phyloP scores from a whole-genome alignment of 208 protist genomes.

The Sergeia podlipaevii region DNA sequence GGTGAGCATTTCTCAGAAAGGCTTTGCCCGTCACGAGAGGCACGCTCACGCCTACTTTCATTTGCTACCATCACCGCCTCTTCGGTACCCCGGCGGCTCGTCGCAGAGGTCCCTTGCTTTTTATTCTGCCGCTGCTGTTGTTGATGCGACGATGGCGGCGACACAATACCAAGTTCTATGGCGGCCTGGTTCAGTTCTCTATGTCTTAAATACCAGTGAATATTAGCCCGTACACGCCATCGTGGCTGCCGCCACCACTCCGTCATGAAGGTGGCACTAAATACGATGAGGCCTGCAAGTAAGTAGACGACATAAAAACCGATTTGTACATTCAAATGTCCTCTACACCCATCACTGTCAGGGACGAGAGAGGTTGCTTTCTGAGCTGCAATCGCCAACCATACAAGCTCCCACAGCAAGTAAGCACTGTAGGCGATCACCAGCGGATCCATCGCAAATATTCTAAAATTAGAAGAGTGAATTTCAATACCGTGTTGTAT shows the following conservation, averaged over 20 bases:
- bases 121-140: too few species aligned
- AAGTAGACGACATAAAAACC: constrained; percentile 41
- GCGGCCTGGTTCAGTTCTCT: too few species aligned
- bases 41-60: too few species aligned
- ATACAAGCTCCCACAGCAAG: constrained; percentile 55
- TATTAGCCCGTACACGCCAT: constrained; percentile 45
- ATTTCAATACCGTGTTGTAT: constrained; percentile 52
- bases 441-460: constrained; percentile 39
- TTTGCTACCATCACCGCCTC: too few species aligned
- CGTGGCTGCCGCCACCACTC: constrained; percentile 44
- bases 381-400: constrained; percentile 36
- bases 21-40: too few species aligned
- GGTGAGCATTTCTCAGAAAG: too few species aligned
- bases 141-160: too few species aligned
- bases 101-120: too few species aligned
- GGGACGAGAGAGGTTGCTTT: not conserved
- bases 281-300: constrained; percentile 21
- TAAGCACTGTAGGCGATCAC: constrained; percentile 38
- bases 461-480: constrained; percentile 15
- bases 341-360: constrained; percentile 18
- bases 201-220: constrained; percentile 18
- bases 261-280: constrained; percentile 54
- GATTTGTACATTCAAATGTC: constrained; percentile 43
- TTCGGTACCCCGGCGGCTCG: too few species aligned
- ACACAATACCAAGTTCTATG: too few species aligned